Conservation (phyloP, 202 grass and related monocot genomes). For the Miscanthus sacchariflorus region DNA sequence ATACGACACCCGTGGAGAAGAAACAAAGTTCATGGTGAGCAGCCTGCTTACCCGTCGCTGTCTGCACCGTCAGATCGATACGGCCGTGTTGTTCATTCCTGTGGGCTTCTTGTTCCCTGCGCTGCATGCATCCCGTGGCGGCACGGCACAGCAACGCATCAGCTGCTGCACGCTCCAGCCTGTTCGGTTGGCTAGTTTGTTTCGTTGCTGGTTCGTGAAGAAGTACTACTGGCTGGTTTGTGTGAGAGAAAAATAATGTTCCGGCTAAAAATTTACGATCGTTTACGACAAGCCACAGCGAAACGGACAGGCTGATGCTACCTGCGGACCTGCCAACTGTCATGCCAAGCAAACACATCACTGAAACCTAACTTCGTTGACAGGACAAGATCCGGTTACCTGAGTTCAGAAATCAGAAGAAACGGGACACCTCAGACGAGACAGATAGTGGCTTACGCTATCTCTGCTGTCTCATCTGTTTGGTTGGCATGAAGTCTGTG, state of each 20-base stretch:
- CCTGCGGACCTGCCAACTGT: neutral
- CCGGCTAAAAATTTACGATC: no score
- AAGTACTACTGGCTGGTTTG: no score
- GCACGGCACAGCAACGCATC: slow-evolving; percentile 46
- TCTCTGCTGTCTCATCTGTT: slow-evolving; percentile 42
- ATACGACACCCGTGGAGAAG: slow-evolving; percentile 13
- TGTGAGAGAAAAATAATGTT: no score
- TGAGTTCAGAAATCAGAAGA: slow-evolving; percentile 43
- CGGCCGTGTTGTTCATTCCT: slow-evolving; percentile 26
- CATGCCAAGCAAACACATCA: slow-evolving; percentile 26
- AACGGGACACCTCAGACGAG: slow-evolving; percentile 37
- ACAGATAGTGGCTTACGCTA: neutral
- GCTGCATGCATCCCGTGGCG: slow-evolving; percentile 40
- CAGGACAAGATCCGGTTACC: slow-evolving; percentile 31
- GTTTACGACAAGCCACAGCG: no score
- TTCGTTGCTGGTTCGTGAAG: no score
- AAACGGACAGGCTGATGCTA: no score
- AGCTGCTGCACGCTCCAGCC: neutral
- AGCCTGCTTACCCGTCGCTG: slow-evolving; percentile 43
- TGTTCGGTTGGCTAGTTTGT: no score
- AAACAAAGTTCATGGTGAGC: neutral
- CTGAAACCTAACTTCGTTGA: slow-evolving; percentile 49
- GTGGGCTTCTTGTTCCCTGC: slow-evolving; percentile 58
- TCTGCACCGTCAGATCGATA: slow-evolving; percentile 20
- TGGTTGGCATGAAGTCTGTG: slow-evolving; percentile 19